Percentiles rank a stretch among this genome's conserved stretches.
Conservation (phyloP, 306 rosid genomes). For the Rosa rugosa region DNA sequence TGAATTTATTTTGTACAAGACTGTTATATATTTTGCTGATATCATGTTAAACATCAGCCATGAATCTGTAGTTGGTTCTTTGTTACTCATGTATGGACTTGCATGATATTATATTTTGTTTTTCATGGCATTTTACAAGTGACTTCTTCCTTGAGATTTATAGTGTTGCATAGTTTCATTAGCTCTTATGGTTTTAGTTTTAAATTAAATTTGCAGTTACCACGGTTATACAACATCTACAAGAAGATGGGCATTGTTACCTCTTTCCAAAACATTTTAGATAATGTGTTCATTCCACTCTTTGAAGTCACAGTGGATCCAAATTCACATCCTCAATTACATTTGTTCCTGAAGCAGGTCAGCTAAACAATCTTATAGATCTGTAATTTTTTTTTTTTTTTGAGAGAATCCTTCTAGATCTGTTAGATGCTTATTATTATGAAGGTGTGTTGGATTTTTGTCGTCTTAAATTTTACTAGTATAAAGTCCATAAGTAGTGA, state of each 20-base stretch:
- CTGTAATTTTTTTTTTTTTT: not conserved
- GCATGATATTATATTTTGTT: conserved; percentile 1
- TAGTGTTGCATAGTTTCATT: not conserved
- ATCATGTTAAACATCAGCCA: not conserved
- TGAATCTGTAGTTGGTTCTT: not conserved
- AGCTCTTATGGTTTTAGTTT: conserved; percentile 17
- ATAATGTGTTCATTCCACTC: conserved; percentile 75
- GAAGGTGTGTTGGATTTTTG: not conserved
- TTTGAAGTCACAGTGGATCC: conserved; percentile 84
- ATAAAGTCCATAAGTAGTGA: not conserved
- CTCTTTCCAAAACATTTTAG: conserved; percentile 80
- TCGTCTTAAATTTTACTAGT: not conserved
- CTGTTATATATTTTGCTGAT: not conserved
- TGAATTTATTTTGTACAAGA: not conserved
- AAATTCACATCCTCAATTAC: conserved; percentile 84
- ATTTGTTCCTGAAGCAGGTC: conserved; percentile 79
- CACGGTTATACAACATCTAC: conserved; percentile 75
- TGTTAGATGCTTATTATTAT: conserved; percentile 5
- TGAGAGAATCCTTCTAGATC: not conserved
- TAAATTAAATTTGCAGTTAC: conserved; percentile 51
- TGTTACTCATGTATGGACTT: not conserved
- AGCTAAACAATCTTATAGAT: conserved; percentile 9
- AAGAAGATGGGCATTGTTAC: conserved; percentile 76
- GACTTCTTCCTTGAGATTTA: conserved; percentile 4
- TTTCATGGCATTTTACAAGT: not conserved